phyloP scores from a whole-genome alignment of 1,284 basidiomycete species.

The Heimioporus punctisporus region DNA sequence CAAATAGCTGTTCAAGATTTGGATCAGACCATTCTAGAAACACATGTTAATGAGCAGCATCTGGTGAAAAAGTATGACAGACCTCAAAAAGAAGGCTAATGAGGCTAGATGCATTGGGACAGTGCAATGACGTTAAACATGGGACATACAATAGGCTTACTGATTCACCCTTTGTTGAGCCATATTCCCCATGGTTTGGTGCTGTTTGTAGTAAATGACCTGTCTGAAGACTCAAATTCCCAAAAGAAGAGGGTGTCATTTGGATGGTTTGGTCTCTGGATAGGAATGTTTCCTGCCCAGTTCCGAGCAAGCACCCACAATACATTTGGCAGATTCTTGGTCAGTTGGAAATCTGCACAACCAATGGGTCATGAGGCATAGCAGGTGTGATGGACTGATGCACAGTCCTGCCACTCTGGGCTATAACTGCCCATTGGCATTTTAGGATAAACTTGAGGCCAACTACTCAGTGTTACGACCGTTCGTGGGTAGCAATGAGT shows the following conservation, averaged over 20 bases:
- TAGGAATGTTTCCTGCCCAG: conserved; percentile 71
- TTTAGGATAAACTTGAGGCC: conserved; percentile 29
- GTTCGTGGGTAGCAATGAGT: no score
- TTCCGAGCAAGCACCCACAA: conserved; percentile 56
- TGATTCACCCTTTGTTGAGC: conserved; percentile 69
- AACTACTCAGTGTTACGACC: no score
- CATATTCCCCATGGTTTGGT: conserved; percentile 71
- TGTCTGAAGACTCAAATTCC: conserved; percentile 62
- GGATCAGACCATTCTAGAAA: conserved; percentile 66
- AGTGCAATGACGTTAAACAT: conserved; percentile 20
- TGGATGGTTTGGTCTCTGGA: conserved; percentile 61
- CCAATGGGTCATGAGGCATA: no score
- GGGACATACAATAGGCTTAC: neutral
- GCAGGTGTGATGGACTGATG: conserved; percentile 14
- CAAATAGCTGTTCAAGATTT: conserved; percentile 51
- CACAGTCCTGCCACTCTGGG: conserved; percentile 64
- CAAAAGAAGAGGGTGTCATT: conserved; percentile 68
- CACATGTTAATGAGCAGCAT: neutral
- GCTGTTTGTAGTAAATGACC: conserved; percentile 53
- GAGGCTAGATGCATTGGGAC: conserved; percentile 72
- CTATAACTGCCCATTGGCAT: conserved; percentile 47
- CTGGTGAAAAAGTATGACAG: conserved; percentile 7
- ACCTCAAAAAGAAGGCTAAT: conserved; percentile 67
- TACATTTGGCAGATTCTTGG: conserved; percentile 59
- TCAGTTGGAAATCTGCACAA: conserved; percentile 55